A percentile compares a stretch with the other conserved stretches of the same genome.
Conservation (phyloP, 225 moss, liverwort and hornwort species). For the Sphagnum contortum region DNA sequence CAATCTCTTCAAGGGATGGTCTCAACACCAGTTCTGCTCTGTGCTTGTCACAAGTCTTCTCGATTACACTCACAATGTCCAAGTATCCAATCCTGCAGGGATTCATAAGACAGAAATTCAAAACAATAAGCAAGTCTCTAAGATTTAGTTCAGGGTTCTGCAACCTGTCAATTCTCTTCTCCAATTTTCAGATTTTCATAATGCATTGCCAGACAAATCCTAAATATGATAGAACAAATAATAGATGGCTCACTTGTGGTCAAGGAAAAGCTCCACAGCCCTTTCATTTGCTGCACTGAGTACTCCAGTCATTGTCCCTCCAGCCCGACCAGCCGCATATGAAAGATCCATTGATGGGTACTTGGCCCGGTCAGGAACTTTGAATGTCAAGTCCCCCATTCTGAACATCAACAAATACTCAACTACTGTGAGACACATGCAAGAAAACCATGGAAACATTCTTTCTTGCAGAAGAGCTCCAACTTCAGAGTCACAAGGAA, state of each 20-base stretch:
- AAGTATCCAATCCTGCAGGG: slow-evolving; percentile 76
- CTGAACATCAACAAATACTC: slow-evolving; percentile 21
- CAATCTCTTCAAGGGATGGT: slow-evolving; percentile 82
- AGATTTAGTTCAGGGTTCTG: not conserved
- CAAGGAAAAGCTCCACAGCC: slow-evolving; percentile 89
- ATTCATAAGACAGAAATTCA: not conserved
- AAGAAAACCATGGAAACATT: no score
- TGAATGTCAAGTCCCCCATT: slow-evolving; percentile 86
- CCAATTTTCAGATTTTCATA: no score
- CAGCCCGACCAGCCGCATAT: slow-evolving; percentile 85
- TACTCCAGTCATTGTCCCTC: slow-evolving; percentile 97
- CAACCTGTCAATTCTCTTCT: no score
- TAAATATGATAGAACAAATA: no score
- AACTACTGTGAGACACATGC: no score
- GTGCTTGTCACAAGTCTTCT: slow-evolving; percentile 82
- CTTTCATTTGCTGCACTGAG: slow-evolving; percentile 95
- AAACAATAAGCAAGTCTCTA: not conserved
- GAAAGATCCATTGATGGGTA: slow-evolving; percentile 89
- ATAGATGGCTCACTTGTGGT: slow-evolving; percentile 50
- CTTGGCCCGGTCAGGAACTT: slow-evolving; percentile 63
- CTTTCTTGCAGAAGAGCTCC: no score
- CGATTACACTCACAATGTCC: slow-evolving; percentile 84
- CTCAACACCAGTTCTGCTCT: slow-evolving; percentile 62
- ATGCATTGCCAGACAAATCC: no score
- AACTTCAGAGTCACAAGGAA: no score